These are phyloP conservation scores for Phytophthora megakarya DNA, from an alignment of 352 stramenopile genomes.

Conservation along the genomic window DNA sequence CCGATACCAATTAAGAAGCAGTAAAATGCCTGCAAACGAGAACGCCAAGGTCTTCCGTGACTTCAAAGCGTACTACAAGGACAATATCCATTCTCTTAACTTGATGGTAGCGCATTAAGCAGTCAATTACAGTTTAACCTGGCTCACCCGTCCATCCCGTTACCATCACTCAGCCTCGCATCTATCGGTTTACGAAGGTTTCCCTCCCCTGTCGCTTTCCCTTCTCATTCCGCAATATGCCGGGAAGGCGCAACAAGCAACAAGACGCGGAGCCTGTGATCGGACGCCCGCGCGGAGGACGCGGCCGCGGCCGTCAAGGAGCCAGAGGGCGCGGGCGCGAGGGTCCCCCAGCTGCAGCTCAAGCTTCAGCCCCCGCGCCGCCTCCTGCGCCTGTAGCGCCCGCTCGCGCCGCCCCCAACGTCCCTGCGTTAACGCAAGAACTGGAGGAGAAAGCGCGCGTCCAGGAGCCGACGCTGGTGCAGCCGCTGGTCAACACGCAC, in stretches of 20 bases:
- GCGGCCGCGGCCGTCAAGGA: constrained; percentile 8
- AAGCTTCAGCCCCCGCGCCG: no score
- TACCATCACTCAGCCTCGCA: no score
- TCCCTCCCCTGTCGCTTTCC: background rate
- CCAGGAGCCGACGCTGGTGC: constrained; percentile 31
- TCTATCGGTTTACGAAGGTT: constrained; percentile 9
- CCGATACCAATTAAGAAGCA: no score
- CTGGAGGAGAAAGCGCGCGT: constrained; percentile 51
- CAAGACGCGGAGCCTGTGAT: constrained; percentile 21
- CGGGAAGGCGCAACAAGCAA: constrained; percentile 18
- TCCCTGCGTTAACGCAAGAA: constrained; percentile 18
- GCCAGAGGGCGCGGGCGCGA: constrained; percentile 7
- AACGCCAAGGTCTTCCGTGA: background rate
- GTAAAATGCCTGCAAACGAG: background rate
- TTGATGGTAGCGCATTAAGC: no score
- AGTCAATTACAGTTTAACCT: no score
- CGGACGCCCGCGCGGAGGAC: constrained; percentile 13
- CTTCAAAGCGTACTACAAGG: background rate
- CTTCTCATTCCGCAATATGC: constrained; percentile 34
- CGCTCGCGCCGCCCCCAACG: constrained; percentile 4
- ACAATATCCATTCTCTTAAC: no score
- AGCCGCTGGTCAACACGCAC: constrained; percentile 42
- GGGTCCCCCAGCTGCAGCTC: background rate
- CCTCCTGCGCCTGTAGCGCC: constrained; percentile 15
- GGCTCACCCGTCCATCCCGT: no score